Base-by-base conservation (phyloP, 495 filamentous ascomycete genomes). In the Physcia stellaris region DNA sequence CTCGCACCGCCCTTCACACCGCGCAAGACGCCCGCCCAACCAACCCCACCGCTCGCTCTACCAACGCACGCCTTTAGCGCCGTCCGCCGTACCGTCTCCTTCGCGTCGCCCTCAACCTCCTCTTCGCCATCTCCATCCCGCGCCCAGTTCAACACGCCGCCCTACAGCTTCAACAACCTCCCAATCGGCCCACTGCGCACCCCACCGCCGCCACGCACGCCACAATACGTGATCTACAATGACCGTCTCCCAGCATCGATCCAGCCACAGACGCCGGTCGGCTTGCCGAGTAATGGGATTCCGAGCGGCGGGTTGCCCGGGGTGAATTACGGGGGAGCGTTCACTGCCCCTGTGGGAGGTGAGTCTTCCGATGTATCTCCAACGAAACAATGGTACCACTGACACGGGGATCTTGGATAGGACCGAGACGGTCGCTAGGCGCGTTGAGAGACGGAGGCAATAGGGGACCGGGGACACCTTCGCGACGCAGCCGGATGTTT, bases 211-310 rank as follows among this genome's bases (percentile, higher is more conserved):
- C 34, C 33, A 12, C 32, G 16, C 29, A 13, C 11, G 24, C 37
- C 11, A 28, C 42, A 9, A 16, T 29, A 20, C 43, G 21, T 20
- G 37, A 50, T 73, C 20, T 77, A 75, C 47, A 59, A 71, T 45
- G 72, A 77, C 42, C 48, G 46, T 24, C 41, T 70, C 32, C 59
- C 70, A 6, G 56, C 67, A 18, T 55, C 54, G 2, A 57, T 55
- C 2, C 72, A 77, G 45, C 72, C 72, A 13, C 68, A 68, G 40
- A 77, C 72, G 6, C 70, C 72, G 6, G 57, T 57, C 23, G 61
- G 70, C 36, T 53, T 77, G 9, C 66, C 68, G 2, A 26, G 37
- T 20, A 16, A 42, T 13, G 40, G 35, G 17, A 12, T 37, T 7
- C 44, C 34, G 3, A n/a, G 19, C 5, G 33, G 32, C n/a, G n/a